Evolutionary conservation across 352 stramenopile species (phyloP).

Genomic region (Phytophthora nicotianae): DNA sequence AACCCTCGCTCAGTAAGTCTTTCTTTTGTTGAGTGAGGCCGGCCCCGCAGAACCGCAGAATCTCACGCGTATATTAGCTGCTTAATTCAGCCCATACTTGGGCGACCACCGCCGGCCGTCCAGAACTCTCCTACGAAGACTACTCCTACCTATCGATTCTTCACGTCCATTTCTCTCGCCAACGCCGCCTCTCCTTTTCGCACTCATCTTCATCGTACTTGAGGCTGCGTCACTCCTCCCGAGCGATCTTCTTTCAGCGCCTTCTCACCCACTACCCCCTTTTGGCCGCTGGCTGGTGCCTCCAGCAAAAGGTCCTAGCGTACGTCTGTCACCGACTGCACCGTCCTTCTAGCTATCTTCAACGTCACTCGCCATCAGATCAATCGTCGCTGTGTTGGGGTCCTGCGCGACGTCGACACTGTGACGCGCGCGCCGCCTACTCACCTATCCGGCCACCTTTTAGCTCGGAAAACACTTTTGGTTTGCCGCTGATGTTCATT

Average conservation of each 20-base stretch:
- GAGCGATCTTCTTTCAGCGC: neutral
- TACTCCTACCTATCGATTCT: neutral
- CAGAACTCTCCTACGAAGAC: slow-evolving; percentile 1
- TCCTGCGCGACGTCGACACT: no score
- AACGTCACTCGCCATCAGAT: no score
- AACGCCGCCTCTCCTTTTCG: neutral
- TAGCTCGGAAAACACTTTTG: no score
- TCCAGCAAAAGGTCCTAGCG: no score
- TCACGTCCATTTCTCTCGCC: neutral
- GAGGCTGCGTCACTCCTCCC: neutral
- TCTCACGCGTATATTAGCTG: neutral
- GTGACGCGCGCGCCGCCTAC: no score
- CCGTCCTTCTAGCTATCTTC: no score
- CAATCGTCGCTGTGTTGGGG: no score
- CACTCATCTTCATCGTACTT: neutral
- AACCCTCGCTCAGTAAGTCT: neutral
- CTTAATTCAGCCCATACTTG: neutral
- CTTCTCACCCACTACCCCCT: neutral
- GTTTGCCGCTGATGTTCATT: no score
- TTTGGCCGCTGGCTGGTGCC: no score
- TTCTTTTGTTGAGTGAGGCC: neutral
- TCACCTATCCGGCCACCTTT: no score
- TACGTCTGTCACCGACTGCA: neutral
- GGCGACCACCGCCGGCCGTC: neutral
- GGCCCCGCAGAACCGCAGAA: neutral